These are phyloP conservation scores for Russula abietina DNA, from an alignment of 768 basidiomycete species.

Conservation along the genomic window DNA sequence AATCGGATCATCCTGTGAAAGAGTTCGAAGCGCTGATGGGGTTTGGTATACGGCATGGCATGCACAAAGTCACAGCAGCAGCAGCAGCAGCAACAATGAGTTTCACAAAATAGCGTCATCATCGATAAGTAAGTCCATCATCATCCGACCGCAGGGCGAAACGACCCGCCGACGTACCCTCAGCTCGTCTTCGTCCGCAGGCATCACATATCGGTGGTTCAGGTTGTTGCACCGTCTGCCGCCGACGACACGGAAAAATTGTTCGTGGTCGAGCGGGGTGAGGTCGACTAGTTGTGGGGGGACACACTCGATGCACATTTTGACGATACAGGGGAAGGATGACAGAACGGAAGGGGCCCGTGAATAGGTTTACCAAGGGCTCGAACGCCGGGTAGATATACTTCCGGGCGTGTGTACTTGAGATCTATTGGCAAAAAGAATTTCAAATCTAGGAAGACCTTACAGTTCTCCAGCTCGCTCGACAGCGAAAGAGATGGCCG, in stretches of 20 bases:
- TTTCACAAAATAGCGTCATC: too few species aligned
- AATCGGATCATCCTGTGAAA: conserved; percentile 64
- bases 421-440: conserved; percentile 18
- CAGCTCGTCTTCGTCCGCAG: conserved; percentile 61
- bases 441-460: conserved; percentile 24
- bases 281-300: conserved; percentile 36
- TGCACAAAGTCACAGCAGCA: too few species aligned
- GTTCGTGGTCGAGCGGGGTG: conserved; percentile 37
- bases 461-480: neutral
- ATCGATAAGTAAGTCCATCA: neutral
- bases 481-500: conserved; percentile 20
- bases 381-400: conserved; percentile 19
- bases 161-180: conserved; percentile 36
- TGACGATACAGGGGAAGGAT: conserved; percentile 23
- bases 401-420: conserved; percentile 12
- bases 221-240: conserved; percentile 51
- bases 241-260: conserved; percentile 49
- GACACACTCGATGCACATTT: conserved; percentile 33
- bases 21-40: conserved; percentile 51
- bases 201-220: conserved; percentile 54
- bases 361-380: neutral
- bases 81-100: too few species aligned
- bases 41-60: too few species aligned
- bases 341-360: conserved; percentile 4
- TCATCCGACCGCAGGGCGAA: neutral